phyloP scores from a whole-genome alignment of 495 filamentous ascomycete genomes.

The Aspergillus ellipticus region DNA sequence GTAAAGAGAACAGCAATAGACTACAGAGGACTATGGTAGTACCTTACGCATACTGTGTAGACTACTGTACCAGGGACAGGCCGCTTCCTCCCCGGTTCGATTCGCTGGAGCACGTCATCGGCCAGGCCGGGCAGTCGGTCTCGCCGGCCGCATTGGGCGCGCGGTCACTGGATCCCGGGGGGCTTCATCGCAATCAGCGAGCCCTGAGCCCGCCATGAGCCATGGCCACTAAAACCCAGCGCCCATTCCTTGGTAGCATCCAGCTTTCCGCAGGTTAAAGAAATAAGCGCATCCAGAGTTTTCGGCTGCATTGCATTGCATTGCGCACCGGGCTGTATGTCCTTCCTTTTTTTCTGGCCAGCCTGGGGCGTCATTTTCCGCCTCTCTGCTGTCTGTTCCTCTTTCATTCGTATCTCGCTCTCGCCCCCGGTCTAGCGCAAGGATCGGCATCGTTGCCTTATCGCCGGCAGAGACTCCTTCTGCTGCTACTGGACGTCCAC shows the following conservation, averaged over 20 bases:
- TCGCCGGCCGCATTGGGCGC: not conserved
- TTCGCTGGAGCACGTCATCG: not conserved
- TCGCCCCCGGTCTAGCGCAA: not conserved
- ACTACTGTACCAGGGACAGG: too few relatives aligned
- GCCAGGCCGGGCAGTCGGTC: not conserved
- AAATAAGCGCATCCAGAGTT: not conserved
- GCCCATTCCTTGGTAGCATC: not conserved
- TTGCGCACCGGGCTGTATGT: not conserved
- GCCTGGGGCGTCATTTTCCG: not conserved
- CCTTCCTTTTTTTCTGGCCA: slow-evolving; percentile 6
- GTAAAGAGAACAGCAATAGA: too few relatives aligned
- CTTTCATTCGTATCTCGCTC: not conserved
- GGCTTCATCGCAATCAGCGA: not conserved
- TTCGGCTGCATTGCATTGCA: not conserved
- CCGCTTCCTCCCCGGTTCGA: too few relatives aligned
- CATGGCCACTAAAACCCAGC: not conserved
- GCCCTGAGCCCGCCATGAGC: not conserved
- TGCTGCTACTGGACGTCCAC: not conserved
- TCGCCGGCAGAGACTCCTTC: too few relatives aligned
- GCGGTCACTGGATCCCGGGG: not conserved
- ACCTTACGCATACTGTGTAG: too few relatives aligned
- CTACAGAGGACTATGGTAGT: too few relatives aligned
- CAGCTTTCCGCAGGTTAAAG: not conserved
- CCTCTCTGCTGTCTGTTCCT: not conserved
- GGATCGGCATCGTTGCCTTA: not conserved